Percentiles rank a stretch among this genome's conserved stretches.
Conservation (phyloP, 2,329 filamentous ascomycete genomes). For the Coniochaeta sp. region DNA sequence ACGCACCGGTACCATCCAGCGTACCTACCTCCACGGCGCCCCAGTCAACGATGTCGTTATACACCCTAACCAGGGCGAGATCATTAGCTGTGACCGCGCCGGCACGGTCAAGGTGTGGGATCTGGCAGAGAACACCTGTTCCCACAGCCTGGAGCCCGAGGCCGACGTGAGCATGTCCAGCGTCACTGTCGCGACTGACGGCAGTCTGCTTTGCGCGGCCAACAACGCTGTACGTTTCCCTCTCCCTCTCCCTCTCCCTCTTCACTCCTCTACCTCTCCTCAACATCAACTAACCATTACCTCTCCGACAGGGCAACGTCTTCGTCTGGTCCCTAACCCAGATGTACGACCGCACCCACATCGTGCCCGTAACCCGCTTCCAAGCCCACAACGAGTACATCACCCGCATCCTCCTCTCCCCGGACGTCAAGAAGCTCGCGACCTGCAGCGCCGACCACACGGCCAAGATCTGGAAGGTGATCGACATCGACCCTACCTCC, state of each 20-base stretch:
- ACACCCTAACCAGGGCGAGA: constrained; percentile 95
- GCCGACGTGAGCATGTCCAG: constrained; percentile 91
- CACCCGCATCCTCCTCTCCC: constrained; percentile 82
- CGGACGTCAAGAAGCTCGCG: constrained; percentile 88
- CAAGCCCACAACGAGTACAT: constrained; percentile 88
- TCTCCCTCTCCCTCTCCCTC: background rate
- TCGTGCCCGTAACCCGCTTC: constrained; percentile 84
- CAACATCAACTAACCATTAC: constrained; percentile 43
- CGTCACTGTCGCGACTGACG: constrained; percentile 93
- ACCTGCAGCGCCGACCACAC: constrained; percentile 92
- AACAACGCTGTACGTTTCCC: constrained; percentile 69
- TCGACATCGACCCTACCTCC: constrained; percentile 63
- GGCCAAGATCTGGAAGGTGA: constrained; percentile 91
- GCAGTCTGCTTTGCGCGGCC: constrained; percentile 83
- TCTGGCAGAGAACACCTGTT: constrained; percentile 92
- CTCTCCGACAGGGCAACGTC: constrained; percentile 71
- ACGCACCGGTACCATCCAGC: constrained; percentile 74
- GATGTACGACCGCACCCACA: constrained; percentile 71
- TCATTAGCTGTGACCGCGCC: constrained; percentile 90
- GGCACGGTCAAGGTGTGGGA: constrained; percentile 97
- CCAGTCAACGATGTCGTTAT: constrained; percentile 99
- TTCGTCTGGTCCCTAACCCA: constrained; percentile 96
- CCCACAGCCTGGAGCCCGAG: constrained; percentile 91
- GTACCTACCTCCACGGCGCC: constrained; percentile 84
- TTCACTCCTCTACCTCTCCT: constrained; percentile 11